A percentile compares a stretch with the other conserved stretches of the same genome.
These are phyloP conservation scores for Gastrolobium bilobum DNA, from an alignment of 306 rosid species.

Conservation along the genomic window DNA sequence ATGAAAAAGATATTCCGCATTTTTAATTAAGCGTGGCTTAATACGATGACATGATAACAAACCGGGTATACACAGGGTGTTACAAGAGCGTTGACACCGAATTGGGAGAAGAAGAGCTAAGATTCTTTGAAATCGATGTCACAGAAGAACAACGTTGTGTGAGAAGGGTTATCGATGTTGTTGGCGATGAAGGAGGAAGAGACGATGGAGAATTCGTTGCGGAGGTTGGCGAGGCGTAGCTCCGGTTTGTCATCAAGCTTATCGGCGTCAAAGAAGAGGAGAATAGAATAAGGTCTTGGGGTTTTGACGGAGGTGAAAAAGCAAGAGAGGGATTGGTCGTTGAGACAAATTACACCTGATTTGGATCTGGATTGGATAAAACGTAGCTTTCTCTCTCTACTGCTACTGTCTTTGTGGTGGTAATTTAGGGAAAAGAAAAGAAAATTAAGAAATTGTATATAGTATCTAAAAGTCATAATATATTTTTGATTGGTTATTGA, in stretches of 20 bases:
- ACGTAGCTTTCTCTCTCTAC: conserved; percentile 62
- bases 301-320: conserved; percentile 58
- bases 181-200: conserved; percentile 69
- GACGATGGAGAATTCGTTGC: conserved; percentile 61
- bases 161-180: conserved; percentile 51
- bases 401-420: no score
- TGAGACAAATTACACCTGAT: conserved; percentile 70
- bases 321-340: conserved; percentile 66
- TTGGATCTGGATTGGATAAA: conserved; percentile 66
- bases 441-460: no score
- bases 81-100: conserved; percentile 72
- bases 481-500: no score
- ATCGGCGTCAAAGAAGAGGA: conserved; percentile 75
- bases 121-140: conserved; percentile 77
- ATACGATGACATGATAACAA: no score
- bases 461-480: no score
- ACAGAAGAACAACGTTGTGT: conserved; percentile 67
- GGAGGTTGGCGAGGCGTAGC: conserved; percentile 80
- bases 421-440: no score
- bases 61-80: no score
- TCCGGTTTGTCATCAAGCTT: conserved; percentile 74
- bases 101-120: conserved; percentile 60
- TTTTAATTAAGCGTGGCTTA: no score
- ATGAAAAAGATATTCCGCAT: no score
- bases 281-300: conserved; percentile 68